These are phyloP conservation scores for Royoungia palumana DNA, from an alignment of 768 basidiomycete genomes.

Conservation along the genomic window DNA sequence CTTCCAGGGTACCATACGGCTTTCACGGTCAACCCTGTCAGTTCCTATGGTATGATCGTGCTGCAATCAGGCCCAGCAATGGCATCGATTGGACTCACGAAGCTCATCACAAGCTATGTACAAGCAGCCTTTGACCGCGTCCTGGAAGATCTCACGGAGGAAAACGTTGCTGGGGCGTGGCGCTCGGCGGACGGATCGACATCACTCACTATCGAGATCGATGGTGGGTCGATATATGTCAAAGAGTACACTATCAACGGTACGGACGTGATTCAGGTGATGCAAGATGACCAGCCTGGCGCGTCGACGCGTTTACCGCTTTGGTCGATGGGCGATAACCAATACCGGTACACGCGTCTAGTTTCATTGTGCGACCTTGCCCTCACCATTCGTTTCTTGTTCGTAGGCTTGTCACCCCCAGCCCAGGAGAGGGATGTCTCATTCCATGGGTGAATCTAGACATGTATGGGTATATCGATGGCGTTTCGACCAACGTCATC, in stretches of 20 bases:
- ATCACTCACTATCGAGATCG: slow-evolving; percentile 31
- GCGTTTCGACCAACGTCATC: slow-evolving; percentile 20
- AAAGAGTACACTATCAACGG: slow-evolving; percentile 33
- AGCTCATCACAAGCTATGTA: slow-evolving; percentile 31
- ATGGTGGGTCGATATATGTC: slow-evolving; percentile 28
- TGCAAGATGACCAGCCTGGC: slow-evolving; percentile 21
- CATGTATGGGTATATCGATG: slow-evolving; percentile 24
- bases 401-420: slow-evolving; percentile 16
- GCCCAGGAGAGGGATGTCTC: slow-evolving; percentile 18
- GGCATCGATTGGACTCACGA: slow-evolving; percentile 31
- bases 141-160: slow-evolving; percentile 25
- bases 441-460: slow-evolving; percentile 20
- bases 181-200: slow-evolving; percentile 22
- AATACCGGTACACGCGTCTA: slow-evolving; percentile 33
- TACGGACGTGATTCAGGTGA: slow-evolving; percentile 33
- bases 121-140: slow-evolving; percentile 36
- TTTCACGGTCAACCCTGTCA: slow-evolving; percentile 39
- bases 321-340: slow-evolving; percentile 39
- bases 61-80: slow-evolving; percentile 38
- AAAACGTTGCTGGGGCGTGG: slow-evolving; percentile 37
- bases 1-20: slow-evolving; percentile 39
- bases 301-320: slow-evolving; percentile 11
- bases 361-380: neutral
- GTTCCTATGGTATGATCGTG: slow-evolving; percentile 41
- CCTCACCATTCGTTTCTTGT: neutral